Percentiles rank a stretch among this genome's conserved stretches.
Conservation (phyloP, 371 early-diverging fungal genomes). For the Gilbertella persicaria region DNA sequence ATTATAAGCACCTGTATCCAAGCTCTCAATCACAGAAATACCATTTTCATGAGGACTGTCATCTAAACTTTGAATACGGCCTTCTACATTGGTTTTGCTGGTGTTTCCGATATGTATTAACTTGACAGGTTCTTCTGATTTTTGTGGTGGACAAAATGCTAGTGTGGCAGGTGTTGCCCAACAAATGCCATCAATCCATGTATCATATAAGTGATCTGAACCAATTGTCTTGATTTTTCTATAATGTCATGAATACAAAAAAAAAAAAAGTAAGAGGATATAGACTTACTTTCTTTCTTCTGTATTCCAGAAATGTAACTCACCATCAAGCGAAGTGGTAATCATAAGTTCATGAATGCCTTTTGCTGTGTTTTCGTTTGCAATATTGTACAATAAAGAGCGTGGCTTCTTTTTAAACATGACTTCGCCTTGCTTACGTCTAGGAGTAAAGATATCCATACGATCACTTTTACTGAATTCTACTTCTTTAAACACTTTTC, state of each 20-base stretch:
- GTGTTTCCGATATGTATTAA: slow-evolving; percentile 18
- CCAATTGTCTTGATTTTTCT: slow-evolving; percentile 29
- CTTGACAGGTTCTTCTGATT: slow-evolving; percentile 13
- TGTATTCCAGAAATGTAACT: slow-evolving; percentile 39
- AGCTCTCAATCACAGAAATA: slow-evolving; percentile 18
- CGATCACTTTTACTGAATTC: background rate
- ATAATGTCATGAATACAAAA: background rate
- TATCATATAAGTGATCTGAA: slow-evolving; percentile 20
- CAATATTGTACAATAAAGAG: slow-evolving; percentile 34
- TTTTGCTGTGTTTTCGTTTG: background rate
- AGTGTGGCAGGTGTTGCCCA: slow-evolving; percentile 36
- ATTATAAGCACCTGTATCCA: slow-evolving; percentile 17
- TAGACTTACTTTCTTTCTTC: slow-evolving; percentile 18
- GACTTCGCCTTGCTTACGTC: background rate
- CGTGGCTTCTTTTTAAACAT: slow-evolving; percentile 31
- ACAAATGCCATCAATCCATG: slow-evolving; percentile 40
- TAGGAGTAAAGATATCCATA: slow-evolving; percentile 12
- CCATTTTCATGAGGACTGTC: slow-evolving; percentile 35
- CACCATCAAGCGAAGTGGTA: slow-evolving; percentile 34
- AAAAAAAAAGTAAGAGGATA: background rate
- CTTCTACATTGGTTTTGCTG: slow-evolving; percentile 22
- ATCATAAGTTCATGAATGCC: slow-evolving; percentile 31
- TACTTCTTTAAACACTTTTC: slow-evolving; percentile 4
- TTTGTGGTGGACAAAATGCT: slow-evolving; percentile 20
- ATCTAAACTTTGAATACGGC: slow-evolving; percentile 22